These are phyloP conservation scores for Tulasnella sp. DNA, from an alignment of 768 basidiomycete genomes.

Conservation along the genomic window DNA sequence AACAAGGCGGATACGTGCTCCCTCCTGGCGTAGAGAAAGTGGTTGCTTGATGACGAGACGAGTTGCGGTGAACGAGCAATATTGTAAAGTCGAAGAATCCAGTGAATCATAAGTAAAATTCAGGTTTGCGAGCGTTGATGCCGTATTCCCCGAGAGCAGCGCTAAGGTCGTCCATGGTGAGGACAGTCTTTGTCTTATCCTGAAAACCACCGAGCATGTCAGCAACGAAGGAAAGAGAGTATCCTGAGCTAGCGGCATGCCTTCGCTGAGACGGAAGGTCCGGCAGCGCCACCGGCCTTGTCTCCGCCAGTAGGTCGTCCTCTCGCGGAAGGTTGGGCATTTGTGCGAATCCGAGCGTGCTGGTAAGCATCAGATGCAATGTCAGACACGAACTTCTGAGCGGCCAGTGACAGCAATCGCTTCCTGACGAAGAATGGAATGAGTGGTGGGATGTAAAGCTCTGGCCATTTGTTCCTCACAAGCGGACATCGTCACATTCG, in stretches of 20 bases:
- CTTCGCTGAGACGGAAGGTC: slow-evolving; percentile 15
- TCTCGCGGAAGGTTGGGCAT: slow-evolving; percentile 61
- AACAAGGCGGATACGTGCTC: slow-evolving; percentile 57
- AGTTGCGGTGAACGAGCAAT: slow-evolving; percentile 7
- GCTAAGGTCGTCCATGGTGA: slow-evolving; percentile 96
- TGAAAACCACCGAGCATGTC: slow-evolving; percentile 31
- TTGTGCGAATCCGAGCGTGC: slow-evolving; percentile 91
- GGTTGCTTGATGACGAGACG: slow-evolving; percentile 15
- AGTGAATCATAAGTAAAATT: slow-evolving; percentile 48
- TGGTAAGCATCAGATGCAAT: slow-evolving; percentile 96
- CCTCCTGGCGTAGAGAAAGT: slow-evolving; percentile 58
- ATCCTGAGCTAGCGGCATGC: background rate
- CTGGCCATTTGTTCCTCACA: slow-evolving; percentile 42
- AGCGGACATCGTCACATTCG: slow-evolving; percentile 85
- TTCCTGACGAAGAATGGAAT: slow-evolving; percentile 47
- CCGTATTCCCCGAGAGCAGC: slow-evolving; percentile 93
- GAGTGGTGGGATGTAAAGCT: background rate
- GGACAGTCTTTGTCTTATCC: slow-evolving; percentile 87
- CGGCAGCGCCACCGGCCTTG: slow-evolving; percentile 34
- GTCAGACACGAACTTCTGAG: slow-evolving; percentile 96
- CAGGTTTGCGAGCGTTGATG: slow-evolving; percentile 87
- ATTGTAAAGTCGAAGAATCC: background rate
- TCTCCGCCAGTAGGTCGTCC: slow-evolving; percentile 34
- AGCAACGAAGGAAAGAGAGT: background rate
- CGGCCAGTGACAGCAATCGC: slow-evolving; percentile 86